Evolutionary conservation across 768 basidiomycete species (phyloP).

Genomic region (Boletus sensibilis): DNA sequence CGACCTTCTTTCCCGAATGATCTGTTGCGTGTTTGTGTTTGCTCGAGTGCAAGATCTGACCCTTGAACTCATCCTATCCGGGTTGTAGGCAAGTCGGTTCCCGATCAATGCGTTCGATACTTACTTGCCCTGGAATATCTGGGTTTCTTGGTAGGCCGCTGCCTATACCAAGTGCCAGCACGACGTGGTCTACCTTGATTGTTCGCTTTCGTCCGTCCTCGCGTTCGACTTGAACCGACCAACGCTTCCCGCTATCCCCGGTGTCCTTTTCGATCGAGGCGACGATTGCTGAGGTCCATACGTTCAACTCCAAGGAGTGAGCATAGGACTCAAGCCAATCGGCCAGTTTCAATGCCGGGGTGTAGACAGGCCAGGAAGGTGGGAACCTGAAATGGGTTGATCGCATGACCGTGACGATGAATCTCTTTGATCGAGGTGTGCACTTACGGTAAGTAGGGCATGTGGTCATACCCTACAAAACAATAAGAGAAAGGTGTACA

Average conservation of each 20-base stretch:
- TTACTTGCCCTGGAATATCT: constrained; percentile 43
- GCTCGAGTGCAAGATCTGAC: constrained; percentile 58
- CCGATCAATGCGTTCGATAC: neutral
- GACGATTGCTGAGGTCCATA: constrained; percentile 54
- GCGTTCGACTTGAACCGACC: constrained; percentile 43
- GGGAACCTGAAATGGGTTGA: constrained; percentile 46
- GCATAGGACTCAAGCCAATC: constrained; percentile 70
- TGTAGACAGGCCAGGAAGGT: constrained; percentile 55
- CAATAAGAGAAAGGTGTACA: neutral
- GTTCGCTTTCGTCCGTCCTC: constrained; percentile 34
- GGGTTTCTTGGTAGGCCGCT: constrained; percentile 47
- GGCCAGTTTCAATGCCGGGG: constrained; percentile 56
- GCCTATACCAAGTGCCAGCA: constrained; percentile 49
- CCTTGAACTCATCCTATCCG: constrained; percentile 56
- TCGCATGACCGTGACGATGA: neutral
- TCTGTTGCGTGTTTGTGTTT: constrained; percentile 54
- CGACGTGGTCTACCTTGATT: constrained; percentile 49
- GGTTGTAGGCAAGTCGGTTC: neutral
- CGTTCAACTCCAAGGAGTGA: constrained; percentile 56
- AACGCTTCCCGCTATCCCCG: constrained; percentile 36
- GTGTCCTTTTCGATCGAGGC: constrained; percentile 26
- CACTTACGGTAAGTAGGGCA: constrained; percentile 56
- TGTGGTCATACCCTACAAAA: constrained; percentile 43
- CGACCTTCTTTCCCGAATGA: constrained; percentile 66
- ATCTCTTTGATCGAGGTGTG: neutral